Percentiles rank a stretch among this genome's conserved stretches.
phyloP scores from a whole-genome alignment of 331 rosid species.

The Arachis monticola region DNA sequence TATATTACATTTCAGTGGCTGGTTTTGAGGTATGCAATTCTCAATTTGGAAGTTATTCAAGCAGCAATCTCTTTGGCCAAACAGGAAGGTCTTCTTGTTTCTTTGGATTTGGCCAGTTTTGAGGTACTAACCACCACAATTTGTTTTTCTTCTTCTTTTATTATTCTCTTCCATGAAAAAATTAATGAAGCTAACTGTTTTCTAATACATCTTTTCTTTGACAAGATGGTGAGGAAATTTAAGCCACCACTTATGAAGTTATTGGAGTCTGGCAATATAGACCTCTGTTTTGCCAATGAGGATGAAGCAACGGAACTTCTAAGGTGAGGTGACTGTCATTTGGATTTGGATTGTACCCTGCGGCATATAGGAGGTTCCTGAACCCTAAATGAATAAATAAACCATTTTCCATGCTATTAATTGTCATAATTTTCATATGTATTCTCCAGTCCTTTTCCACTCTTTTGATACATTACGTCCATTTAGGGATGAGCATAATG shows the following conservation, averaged over 20 bases:
- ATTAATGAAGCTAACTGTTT: slow-evolving; percentile 5
- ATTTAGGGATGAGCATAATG: slow-evolving; percentile 60
- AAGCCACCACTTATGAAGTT: slow-evolving; percentile 62
- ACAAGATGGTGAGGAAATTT: slow-evolving; percentile 80
- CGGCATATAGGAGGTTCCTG: too few species aligned
- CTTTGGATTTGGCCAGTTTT: slow-evolving; percentile 97
- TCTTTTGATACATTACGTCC: slow-evolving; percentile 9
- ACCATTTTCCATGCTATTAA: slow-evolving; percentile 12
- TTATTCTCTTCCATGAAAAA: too few species aligned
- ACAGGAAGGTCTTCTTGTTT: slow-evolving; percentile 82
- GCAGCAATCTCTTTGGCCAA: slow-evolving; percentile 83
- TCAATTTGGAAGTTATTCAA: slow-evolving; percentile 84
- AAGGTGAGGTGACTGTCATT: slow-evolving; percentile 68
- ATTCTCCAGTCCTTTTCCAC: slow-evolving; percentile 5
- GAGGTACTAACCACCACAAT: slow-evolving; percentile 60
- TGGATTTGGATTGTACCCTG: not conserved
- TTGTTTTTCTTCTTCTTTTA: too few species aligned
- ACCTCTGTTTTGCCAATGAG: slow-evolving; percentile 93
- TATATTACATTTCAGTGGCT: slow-evolving; percentile 75
- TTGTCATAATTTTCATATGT: not conserved
- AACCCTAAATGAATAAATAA: too few species aligned
- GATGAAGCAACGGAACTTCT: slow-evolving; percentile 91
- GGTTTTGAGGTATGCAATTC: slow-evolving; percentile 72
- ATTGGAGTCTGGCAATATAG: slow-evolving; percentile 65
- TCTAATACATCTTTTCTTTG: slow-evolving; percentile 42